A percentile compares a stretch with the other conserved stretches of the same genome.
These are phyloP conservation scores for Pholiota adiposa DNA, from an alignment of 1,284 basidiomycete species.

Conservation along the genomic window DNA sequence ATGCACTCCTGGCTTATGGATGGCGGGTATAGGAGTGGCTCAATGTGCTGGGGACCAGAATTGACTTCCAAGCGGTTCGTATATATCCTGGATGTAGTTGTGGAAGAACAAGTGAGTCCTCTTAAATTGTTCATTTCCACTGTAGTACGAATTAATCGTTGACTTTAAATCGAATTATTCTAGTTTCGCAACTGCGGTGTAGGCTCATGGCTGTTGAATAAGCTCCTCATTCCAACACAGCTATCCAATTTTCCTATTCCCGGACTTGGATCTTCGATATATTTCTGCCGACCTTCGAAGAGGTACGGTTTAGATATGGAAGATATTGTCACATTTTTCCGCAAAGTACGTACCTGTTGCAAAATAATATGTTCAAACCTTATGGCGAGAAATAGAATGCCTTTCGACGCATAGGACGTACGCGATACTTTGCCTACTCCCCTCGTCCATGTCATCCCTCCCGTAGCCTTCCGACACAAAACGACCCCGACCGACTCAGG, in stretches of 20 bases:
- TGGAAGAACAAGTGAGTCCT: conserved; percentile 26
- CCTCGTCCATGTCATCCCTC: conserved; percentile 27
- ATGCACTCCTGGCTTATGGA: conserved; percentile 29
- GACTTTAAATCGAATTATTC: neutral
- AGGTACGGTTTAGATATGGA: neutral
- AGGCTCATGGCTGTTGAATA: conserved; percentile 28
- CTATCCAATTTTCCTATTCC: neutral
- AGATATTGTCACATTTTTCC: conserved; percentile 11
- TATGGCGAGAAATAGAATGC: conserved; percentile 27
- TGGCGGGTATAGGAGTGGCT: conserved; percentile 31
- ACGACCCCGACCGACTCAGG: conserved; percentile 20
- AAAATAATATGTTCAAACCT: neutral
- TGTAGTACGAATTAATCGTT: neutral
- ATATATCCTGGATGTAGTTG: conserved; percentile 29
- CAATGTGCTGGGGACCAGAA: conserved; percentile 36
- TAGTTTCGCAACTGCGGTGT: conserved; percentile 29
- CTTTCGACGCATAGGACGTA: conserved; percentile 33
- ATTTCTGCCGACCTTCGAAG: conserved; percentile 8
- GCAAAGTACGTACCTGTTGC: neutral
- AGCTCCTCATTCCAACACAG: conserved; percentile 25
- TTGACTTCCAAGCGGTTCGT: conserved; percentile 31
- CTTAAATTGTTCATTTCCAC: neutral
- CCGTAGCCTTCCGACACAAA: conserved; percentile 18
- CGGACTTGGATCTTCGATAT: too few relatives aligned
- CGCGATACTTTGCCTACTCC: conserved; percentile 30